phyloP scores from a whole-genome alignment of 495 filamentous ascomycete species.

The Cercophora sp. region DNA sequence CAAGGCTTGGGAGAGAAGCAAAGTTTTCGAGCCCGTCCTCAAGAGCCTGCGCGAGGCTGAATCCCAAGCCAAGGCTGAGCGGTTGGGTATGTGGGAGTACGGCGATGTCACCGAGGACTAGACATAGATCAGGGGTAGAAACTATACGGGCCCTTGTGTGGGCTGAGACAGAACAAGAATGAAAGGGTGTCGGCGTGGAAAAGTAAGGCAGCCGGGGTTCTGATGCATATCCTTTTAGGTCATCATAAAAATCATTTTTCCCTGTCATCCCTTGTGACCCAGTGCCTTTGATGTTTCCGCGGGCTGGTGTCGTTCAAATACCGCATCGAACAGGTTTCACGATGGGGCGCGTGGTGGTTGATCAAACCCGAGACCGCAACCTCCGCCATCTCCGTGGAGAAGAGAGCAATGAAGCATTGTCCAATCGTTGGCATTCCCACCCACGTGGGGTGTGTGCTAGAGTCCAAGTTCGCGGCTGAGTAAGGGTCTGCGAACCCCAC shows the following conservation, averaged over 20 bases:
- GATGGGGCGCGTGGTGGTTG: not conserved
- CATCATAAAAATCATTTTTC: not conserved
- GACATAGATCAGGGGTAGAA: not conserved
- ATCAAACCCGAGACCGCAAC: no score
- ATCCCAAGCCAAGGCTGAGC: slow-evolving; percentile 67
- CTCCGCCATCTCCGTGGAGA: slow-evolving; percentile 10
- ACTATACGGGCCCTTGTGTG: not conserved
- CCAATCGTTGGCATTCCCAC: slow-evolving; percentile 5
- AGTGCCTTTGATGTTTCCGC: no score
- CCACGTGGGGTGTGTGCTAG: slow-evolving; percentile 2
- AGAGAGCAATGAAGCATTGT: not conserved
- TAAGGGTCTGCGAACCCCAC: slow-evolving; percentile 6
- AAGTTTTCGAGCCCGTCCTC: slow-evolving; percentile 64
- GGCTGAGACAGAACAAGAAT: no score
- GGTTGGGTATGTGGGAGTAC: slow-evolving; percentile 95
- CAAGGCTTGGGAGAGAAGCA: slow-evolving; percentile 76
- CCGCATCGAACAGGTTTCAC: not conserved
- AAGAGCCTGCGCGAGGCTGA: slow-evolving; percentile 63
- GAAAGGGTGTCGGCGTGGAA: no score
- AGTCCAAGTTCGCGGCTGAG: slow-evolving; percentile 10
- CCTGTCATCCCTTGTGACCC: no score
- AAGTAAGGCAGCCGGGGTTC: no score
- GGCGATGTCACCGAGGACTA: slow-evolving; percentile 91
- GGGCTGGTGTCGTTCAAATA: no score
- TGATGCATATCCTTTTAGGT: no score